Base-by-base conservation (phyloP, 1,284 basidiomycete genomes). In the Ceratobasidium sp. region DNA sequence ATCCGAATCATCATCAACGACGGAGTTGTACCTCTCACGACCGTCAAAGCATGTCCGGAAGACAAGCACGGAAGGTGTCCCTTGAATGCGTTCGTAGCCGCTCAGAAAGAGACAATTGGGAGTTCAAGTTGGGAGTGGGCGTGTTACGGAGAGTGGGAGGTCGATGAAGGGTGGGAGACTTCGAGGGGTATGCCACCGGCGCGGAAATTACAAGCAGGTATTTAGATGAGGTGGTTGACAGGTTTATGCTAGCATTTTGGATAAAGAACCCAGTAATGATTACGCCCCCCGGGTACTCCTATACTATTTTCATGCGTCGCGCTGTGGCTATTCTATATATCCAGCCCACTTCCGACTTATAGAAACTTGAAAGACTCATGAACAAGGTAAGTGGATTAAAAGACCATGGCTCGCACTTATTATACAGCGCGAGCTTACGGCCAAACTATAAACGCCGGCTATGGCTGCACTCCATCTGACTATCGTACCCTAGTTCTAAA, bases 1-100 rank as follows among this genome's bases (percentile, higher is more conserved):
- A 92, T 96, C 80, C 92, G 95, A 5, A 87, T 94, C 75, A 90
- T 94, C 83, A 90, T 96, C 84, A 97, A 97, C 86, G 97, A 98
- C 83, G 96, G 94, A 3, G 94, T 97, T 1, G 89, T 91, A 0
- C 95, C 97, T 0, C 88, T 97, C 53, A 92, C 92, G 1, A 90
- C 92, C 49, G 89, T 95, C 82, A 86, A 88, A 28, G 94, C 93
- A 1, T 97, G 95, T 81, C 90, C 92, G 39, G 84, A 81, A 0
- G 84, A 90, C 81, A 86, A 89, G 61, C 91, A 97, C 79, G 96
- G 96, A 15, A 89, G 97, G 84, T 98, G 96, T 82, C 87, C 93
- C 0, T 86, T 97, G 6, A 87, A 90, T 60, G 90, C 89, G 3
- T 97, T 98, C 83, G 89, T 97, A 49, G 86, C 85, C 0, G 92